Base-by-base conservation (phyloP, 2,329 filamentous ascomycete species). In the Epichloe brachyelytri region DNA sequence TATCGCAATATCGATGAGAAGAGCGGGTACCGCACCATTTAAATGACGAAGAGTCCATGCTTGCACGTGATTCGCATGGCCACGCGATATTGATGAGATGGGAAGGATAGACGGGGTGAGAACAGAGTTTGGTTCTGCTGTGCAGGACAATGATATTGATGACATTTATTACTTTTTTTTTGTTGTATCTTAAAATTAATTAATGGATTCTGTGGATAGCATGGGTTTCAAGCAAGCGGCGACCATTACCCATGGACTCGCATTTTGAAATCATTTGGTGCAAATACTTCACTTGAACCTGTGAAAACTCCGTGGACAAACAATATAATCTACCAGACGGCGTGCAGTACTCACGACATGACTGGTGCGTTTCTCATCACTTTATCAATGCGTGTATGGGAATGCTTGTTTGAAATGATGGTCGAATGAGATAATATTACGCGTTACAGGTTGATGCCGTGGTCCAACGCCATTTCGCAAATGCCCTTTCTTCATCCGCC, bases 1-100 rank as follows among this genome's bases (percentile, higher is more conserved):
- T 93, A 88, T 70, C 79, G 81, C 53, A 77, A 86, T 62, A 90
- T 93, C 60, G 86, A 91, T 62, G 81, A 88, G 74, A 93, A 93
- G 79, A 78, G 68, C 55, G 79, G 82, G 49, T 69, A 70, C 56
- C 67, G 65, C 54, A 66, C 74, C 48, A 68, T 72, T 34, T 78
- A 77, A 63, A 36, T 12, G 20, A 44, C 7, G 1, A 12, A 19
- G 40, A 11, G 5, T 40, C 11, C 10, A 20, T 6, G 26, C 26
- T 30, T 43, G 8, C 11, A 19, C 3, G 19, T 43, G 40, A 3
- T 20, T 43, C n/a, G 26, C 37, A 17, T 5, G 10, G 19, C 11
- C 19, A 15, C 12, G n/a, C 12, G 40, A 3, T 20, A 22, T 43
- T 20, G 40, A 19, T 5, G 39, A 10, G 7, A 12, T 41, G 39